Evolutionary conservation across 225 moss, liverwort and hornwort species (phyloP).

Genomic region (Pseudisothecium myosuroides): DNA sequence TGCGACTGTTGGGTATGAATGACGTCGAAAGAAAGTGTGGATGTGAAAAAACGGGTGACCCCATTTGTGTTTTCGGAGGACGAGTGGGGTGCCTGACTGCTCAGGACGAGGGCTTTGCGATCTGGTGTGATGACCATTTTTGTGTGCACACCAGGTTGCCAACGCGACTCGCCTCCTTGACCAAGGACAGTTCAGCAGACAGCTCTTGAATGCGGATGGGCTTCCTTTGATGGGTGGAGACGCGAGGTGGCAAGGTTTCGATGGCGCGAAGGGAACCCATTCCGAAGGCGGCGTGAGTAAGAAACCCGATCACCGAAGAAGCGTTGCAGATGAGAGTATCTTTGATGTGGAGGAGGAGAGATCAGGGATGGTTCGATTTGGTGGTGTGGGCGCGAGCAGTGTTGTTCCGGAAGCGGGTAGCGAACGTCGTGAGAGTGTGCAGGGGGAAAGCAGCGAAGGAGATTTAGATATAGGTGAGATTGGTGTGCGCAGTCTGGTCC

Average conservation of each 20-base stretch:
- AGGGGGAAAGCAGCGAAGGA: conserved; percentile 76
- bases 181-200: conserved; percentile 49
- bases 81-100: neutral
- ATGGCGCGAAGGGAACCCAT: conserved; percentile 33
- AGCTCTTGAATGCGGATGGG: conserved; percentile 37
- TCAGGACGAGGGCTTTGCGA: neutral
- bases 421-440: conserved; percentile 74
- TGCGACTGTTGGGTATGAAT: neutral
- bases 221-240: conserved; percentile 55
- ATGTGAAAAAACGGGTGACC: neutral
- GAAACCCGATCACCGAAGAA: conserved; percentile 47
- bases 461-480: conserved; percentile 45
- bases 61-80: neutral
- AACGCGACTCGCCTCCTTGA: conserved; percentile 60
- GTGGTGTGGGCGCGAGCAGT: conserved; percentile 78
- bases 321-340: conserved; percentile 31
- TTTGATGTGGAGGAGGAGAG: conserved; percentile 23
- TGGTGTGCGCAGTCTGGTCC: conserved; percentile 23
- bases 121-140: neutral
- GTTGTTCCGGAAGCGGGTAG: conserved; percentile 78
- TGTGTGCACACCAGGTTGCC: conserved; percentile 24
- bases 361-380: conserved; percentile 59
- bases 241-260: conserved; percentile 76
- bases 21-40: neutral
- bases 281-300: conserved; percentile 28